These are phyloP conservation scores for Asterionellopsis glacialis DNA, from an alignment of 108 stramenopile species.

Conservation along the genomic window DNA sequence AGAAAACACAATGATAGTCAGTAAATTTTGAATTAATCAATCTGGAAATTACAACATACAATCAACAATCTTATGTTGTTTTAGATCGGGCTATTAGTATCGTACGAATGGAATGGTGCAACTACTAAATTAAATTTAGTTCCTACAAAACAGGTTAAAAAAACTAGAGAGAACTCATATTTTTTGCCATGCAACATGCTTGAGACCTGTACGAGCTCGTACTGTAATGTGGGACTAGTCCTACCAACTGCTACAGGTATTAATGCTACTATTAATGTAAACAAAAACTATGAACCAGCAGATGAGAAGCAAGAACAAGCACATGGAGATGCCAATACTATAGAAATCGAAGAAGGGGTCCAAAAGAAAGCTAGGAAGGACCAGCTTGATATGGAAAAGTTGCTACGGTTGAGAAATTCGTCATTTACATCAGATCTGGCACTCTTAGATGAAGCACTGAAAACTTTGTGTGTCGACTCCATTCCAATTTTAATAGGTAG, in stretches of 20 bases:
- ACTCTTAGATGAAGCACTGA: constrained; percentile 60
- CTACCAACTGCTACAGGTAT: constrained; percentile 5
- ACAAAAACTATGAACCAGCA: not conserved
- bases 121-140: too few species aligned
- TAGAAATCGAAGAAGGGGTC: constrained; percentile 11
- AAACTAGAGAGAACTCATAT: too few species aligned
- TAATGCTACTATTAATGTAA: not conserved
- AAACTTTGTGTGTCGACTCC: constrained; percentile 56
- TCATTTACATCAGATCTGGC: constrained; percentile 67
- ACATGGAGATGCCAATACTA: constrained; percentile 4
- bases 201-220: too few species aligned
- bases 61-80: too few species aligned
- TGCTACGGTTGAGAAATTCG: constrained; percentile 17
- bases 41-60: too few species aligned
- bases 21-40: too few species aligned
- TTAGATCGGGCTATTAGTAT: too few species aligned
- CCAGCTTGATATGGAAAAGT: not conserved
- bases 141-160: too few species aligned
- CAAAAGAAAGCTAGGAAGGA: constrained; percentile 1
- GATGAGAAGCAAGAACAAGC: not conserved
- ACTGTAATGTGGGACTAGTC: too few species aligned
- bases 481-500: constrained; percentile 76
- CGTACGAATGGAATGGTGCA: too few species aligned
- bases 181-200: too few species aligned
- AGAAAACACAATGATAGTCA: too few species aligned